Evolutionary conservation across 179 eudicot genomes (phyloP).

Genomic region (Beta corolliflora): DNA sequence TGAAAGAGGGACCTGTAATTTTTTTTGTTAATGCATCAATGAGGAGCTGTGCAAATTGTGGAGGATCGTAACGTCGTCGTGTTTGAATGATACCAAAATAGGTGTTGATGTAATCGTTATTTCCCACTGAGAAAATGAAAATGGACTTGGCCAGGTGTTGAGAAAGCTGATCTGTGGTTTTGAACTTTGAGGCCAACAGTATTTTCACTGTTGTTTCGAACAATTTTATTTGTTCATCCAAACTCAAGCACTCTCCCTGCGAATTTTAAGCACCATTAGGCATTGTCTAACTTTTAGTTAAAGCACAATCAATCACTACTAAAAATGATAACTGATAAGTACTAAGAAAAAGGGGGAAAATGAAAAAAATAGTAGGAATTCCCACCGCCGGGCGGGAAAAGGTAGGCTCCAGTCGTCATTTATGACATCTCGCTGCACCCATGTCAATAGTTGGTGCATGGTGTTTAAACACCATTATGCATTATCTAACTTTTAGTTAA

Average conservation of each 20-base stretch:
- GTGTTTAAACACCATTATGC: not conserved
- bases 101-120: constrained; percentile 61
- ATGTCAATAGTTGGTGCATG: no score
- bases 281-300: no score
- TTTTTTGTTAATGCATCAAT: constrained; percentile 42
- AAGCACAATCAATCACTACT: no score
- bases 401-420: no score
- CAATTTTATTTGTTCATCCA: constrained; percentile 49
- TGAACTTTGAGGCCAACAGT: constrained; percentile 26
- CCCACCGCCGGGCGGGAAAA: no score
- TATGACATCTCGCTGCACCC: no score
- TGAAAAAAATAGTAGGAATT: no score
- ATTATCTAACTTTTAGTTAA: no score
- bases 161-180: constrained; percentile 17
- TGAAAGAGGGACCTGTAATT: constrained; percentile 42
- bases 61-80: constrained; percentile 38
- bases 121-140: constrained; percentile 50
- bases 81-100: constrained; percentile 37
- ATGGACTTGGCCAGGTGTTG: constrained; percentile 53
- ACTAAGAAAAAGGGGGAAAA: no score
- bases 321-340: no score
- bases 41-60: constrained; percentile 55
- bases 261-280: not conserved
- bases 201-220: constrained; percentile 45
- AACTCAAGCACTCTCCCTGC: constrained; percentile 67